phyloP scores from a whole-genome alignment of 371 early-diverging fungal genomes.

The Catenaria anguillulae region DNA sequence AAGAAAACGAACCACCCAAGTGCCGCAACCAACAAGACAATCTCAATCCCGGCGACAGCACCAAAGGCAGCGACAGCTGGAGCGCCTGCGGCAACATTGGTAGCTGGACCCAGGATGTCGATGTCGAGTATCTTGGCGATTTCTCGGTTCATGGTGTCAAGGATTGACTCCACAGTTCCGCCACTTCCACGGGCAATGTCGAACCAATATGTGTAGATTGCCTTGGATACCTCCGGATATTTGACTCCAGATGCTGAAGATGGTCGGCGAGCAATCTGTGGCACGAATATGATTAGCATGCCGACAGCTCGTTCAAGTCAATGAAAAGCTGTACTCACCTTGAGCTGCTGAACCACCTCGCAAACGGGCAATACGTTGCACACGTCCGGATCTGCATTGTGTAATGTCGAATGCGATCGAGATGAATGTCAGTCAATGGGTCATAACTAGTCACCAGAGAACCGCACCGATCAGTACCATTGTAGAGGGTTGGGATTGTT shows the following conservation, averaged over 20 bases:
- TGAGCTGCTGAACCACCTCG: too few relatives aligned
- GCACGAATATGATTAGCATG: too few relatives aligned
- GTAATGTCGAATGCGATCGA: too few relatives aligned
- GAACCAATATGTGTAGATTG: not conserved
- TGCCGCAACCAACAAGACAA: too few relatives aligned
- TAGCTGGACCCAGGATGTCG: slow-evolving; percentile 1
- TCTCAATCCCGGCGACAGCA: not conserved
- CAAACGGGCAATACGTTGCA: too few relatives aligned
- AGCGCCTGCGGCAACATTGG: not conserved
- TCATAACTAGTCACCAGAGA: too few relatives aligned
- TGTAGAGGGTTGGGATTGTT: not conserved
- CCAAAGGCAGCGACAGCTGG: not conserved
- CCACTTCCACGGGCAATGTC: not conserved
- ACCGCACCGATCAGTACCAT: not conserved
- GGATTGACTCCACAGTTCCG: not conserved
- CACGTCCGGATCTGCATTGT: not conserved
- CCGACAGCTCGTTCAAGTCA: too few relatives aligned
- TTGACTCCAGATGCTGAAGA: not conserved
- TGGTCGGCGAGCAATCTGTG: not conserved
- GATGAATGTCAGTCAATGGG: too few relatives aligned
- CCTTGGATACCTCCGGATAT: not conserved
- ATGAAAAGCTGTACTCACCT: too few relatives aligned
- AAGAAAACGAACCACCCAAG: too few relatives aligned
- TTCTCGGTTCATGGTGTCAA: not conserved
- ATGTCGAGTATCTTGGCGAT: not conserved